Base-by-base conservation (phyloP, 768 basidiomycete species). In the Lactarius trivialis region DNA sequence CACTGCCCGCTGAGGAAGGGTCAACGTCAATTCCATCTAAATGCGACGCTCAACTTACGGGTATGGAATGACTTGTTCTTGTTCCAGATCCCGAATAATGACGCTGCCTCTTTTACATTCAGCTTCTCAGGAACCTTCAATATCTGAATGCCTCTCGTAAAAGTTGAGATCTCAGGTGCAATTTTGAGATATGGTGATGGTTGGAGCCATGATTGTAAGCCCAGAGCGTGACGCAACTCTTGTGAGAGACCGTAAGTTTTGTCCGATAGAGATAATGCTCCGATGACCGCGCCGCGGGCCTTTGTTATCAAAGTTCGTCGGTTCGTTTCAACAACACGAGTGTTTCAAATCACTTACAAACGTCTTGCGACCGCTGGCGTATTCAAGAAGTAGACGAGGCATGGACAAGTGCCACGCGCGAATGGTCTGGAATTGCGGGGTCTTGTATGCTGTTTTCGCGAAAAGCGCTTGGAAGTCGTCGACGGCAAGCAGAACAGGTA, bases 401-500 rank as follows among this genome's bases (percentile, higher is more conserved):
- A 91, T 73, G 3, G 89, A 86, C 7, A 97, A 77, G 68, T 95
- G 88, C 68, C 87, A 89, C 0, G 91, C 77, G 60, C 85, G 82
- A 58, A 96, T 83, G 11, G 76, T 69, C 7, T 77, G 76, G 73
- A 85, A 91, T 48, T 85, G 83, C 14, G 89, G 88, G 60, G 91
- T 85, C 28, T 84, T 82, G 74, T 95, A 95, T 30, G 88, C 83
- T 49, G 74, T 76, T 51, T 77, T 75, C 70, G 81, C 77, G 69
- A 90, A 93, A 28, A 97, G 73, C 0, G 91, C 80, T 71, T 96
- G 94, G 71, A 91, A 84, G 68, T 96, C 93, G 66, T 97, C 94
- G 1, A 95, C 77, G 0, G 93, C 93, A 33, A 95, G 75, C 7
- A 97, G 71, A 2, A 96, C 88, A 0, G 92, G 92, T 68, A 79